Percentiles rank a stretch among this genome's conserved stretches.
Conservation (phyloP, 2,329 filamentous ascomycete genomes). For the Xylaria sp. region DNA sequence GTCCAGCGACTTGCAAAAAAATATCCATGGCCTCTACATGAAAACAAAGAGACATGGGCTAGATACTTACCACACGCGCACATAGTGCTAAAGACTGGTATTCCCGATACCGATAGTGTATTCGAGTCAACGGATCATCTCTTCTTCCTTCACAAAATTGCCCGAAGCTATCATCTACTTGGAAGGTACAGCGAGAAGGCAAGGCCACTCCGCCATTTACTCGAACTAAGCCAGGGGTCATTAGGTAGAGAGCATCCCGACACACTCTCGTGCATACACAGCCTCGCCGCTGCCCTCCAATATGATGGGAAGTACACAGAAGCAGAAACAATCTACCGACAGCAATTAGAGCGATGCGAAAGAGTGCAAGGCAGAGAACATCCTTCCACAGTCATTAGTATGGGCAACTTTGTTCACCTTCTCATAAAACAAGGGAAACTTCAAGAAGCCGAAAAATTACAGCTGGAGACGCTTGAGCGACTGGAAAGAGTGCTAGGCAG, state of each 20-base stretch:
- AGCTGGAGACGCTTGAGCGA: background rate
- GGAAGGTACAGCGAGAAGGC: background rate
- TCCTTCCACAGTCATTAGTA: too few species aligned
- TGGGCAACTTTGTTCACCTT: too few species aligned
- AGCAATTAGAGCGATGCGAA: background rate
- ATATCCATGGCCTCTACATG: background rate
- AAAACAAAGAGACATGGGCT: constrained; percentile 4
- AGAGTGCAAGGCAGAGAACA: background rate
- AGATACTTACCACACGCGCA: constrained; percentile 18
- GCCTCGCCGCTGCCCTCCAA: background rate
- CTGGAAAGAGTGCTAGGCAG: background rate
- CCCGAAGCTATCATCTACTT: constrained; percentile 4
- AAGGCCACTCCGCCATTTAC: background rate
- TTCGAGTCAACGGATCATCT: too few species aligned
- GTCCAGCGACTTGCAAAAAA: constrained; percentile 4
- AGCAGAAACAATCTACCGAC: background rate
- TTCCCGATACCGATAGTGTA: too few species aligned
- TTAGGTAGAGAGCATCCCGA: background rate
- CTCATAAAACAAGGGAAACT: too few species aligned
- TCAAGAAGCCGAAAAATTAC: background rate
- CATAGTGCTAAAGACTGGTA: background rate
- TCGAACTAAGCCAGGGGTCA: background rate
- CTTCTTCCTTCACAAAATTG: background rate
- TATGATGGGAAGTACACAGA: background rate
- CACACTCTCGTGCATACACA: background rate